These are phyloP conservation scores for Diaporthe citriasiana DNA, from an alignment of 2,329 filamentous ascomycete species.

Conservation along the genomic window DNA sequence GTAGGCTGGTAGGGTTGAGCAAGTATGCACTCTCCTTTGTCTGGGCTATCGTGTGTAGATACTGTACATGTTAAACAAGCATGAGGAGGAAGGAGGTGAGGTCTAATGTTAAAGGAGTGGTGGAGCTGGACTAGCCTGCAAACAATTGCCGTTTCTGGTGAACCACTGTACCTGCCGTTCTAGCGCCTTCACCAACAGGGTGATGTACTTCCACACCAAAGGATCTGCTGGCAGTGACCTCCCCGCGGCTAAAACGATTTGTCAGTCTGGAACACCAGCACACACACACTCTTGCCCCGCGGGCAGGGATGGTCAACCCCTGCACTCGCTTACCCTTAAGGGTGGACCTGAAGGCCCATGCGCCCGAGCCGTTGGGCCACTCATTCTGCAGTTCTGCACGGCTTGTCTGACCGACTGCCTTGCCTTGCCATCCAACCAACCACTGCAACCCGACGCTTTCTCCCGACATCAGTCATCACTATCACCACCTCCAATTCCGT, in stretches of 20 bases:
- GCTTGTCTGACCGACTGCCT: constrained; percentile 20
- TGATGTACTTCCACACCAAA: not conserved
- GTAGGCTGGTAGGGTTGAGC: not conserved
- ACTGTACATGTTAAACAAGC: not conserved
- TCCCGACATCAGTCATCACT: not conserved
- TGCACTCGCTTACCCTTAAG: constrained; percentile 27
- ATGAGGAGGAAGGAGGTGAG: constrained; percentile 21
- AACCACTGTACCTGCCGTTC: constrained; percentile 28
- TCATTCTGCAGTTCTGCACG: constrained; percentile 18
- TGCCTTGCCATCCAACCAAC: constrained; percentile 24
- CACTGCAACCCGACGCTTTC: not conserved
- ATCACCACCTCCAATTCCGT: not conserved
- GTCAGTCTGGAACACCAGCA: constrained; percentile 21
- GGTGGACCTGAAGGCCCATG: constrained; percentile 29
- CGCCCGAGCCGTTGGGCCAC: constrained; percentile 26
- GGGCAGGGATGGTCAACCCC: constrained; percentile 21
- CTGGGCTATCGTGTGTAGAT: not conserved
- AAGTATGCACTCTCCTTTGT: not conserved
- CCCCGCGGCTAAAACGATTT: constrained; percentile 24
- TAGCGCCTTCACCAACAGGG: not conserved
- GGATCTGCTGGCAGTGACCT: not conserved
- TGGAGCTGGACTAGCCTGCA: constrained; percentile 4
- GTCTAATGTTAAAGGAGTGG: constrained; percentile 19
- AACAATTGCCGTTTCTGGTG: constrained; percentile 42
- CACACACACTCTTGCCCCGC: constrained; percentile 7